These are phyloP conservation scores for Hymenoscyphus fraxineus DNA, from an alignment of 2,329 filamentous ascomycete genomes.

Conservation along the genomic window DNA sequence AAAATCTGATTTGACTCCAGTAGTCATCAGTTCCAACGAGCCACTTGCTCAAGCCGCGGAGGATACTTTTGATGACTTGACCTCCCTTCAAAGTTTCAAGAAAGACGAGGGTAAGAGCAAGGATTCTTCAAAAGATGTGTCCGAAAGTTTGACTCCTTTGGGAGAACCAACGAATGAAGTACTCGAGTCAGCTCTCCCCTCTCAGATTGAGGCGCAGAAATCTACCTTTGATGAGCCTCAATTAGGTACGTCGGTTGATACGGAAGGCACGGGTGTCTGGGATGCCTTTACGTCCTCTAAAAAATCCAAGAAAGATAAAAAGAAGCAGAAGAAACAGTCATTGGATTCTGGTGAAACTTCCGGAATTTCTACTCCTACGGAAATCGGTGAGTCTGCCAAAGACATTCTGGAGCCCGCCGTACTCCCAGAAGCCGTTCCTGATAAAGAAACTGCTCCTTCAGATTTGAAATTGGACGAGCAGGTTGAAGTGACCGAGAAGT, in stretches of 20 bases:
- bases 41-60: not conserved
- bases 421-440: not conserved
- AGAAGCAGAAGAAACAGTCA: constrained; percentile 15
- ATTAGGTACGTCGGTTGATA: constrained; percentile 5
- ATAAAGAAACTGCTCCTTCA: not conserved
- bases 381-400: not conserved
- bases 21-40: not conserved
- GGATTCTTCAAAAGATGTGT: constrained; percentile 2
- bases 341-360: constrained; percentile 9
- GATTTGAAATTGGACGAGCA: not conserved
- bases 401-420: not conserved
- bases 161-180: not conserved
- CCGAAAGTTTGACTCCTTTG: not conserved
- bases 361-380: constrained; percentile 7
- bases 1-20: not conserved
- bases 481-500: not conserved
- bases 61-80: constrained; percentile 1
- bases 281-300: constrained; percentile 31
- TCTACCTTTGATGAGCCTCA: not conserved
- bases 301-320: constrained; percentile 45
- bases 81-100: constrained; percentile 14
- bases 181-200: not conserved
- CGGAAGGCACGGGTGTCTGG: constrained; percentile 13
- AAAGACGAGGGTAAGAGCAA: constrained; percentile 23
- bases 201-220: not conserved